Base-by-base conservation (phyloP, 495 filamentous ascomycete genomes). In the Daldinia grandis region DNA sequence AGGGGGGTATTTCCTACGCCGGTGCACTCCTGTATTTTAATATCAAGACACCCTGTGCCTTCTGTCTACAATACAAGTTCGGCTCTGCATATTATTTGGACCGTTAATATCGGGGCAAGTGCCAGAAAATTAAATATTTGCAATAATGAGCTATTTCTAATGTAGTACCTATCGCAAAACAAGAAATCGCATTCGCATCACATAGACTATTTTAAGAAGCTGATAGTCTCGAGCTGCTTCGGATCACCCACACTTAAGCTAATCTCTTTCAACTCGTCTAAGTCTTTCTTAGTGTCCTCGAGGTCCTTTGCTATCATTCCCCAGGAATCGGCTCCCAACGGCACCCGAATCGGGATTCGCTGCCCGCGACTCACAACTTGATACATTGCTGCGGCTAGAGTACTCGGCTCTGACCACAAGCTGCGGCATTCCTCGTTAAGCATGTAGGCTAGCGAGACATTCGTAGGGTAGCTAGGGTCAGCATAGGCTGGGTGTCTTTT, bases 301-400 rank as follows among this genome's bases (percentile, higher is more conserved):
- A 64, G 50, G 61, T 64, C 64, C 65, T 72, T 69, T 69, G 73
- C 76, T 24, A 80, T 55, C 64, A 84, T 56, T 2, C 74, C 77
- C 76, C 78, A 85, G n/a, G 79, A 68, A 57, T 81, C 81, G 15
- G 70, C 61, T 24, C 84, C 84, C 3, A 86, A 66, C 8, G 84
- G 82, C 40, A 84, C 57, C 3, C 81, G 69, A 38, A 86, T 72
- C 6, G 84, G 83, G 17, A 86, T 78, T 6, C 73, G 69, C 49
- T 79, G 62, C 15, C 73, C 78, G 0, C 77, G 69, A 33, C 63
- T 74, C 3, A 82, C 79, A 59, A 84, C 60, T 5, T 54, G 60
- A 33, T 76, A 82, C 17, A 87, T 74, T 4, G 74, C 76, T 38
- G 75, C 69, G 0, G 81, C 84, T 1, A 86, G 35, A 10, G 55